phyloP scores from a whole-genome alignment of 257 asterid species.

The Ophiorrhiza pumila region DNA sequence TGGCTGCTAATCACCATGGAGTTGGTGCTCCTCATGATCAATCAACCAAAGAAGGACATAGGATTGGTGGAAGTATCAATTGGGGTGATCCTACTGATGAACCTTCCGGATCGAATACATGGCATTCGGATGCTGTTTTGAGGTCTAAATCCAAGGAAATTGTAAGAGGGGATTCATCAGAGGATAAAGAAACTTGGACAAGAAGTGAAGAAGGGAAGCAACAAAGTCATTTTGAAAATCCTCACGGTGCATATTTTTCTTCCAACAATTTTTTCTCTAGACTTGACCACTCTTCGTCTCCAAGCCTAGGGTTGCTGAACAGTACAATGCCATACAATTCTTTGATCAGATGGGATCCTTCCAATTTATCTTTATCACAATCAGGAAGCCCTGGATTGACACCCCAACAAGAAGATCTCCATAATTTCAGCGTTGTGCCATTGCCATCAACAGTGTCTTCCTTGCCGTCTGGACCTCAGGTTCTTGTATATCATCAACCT shows the following conservation, averaged over 20 bases:
- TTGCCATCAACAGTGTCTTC: constrained; percentile 27
- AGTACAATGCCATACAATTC: constrained; percentile 27
- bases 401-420: constrained; percentile 49
- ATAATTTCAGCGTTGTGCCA: constrained; percentile 39
- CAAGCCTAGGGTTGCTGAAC: constrained; percentile 25
- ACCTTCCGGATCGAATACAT: constrained; percentile 9
- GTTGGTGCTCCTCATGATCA: constrained; percentile 14
- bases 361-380: constrained; percentile 51
- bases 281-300: constrained; percentile 20
- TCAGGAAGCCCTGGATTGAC: constrained; percentile 33
- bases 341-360: constrained; percentile 64
- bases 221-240: constrained; percentile 21
- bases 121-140: constrained; percentile 18
- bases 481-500: constrained; percentile 57
- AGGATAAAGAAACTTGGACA: constrained; percentile 23
- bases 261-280: constrained; percentile 29
- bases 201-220: constrained; percentile 27
- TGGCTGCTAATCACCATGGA: constrained; percentile 17
- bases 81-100: constrained; percentile 25
- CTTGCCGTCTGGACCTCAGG: constrained; percentile 35
- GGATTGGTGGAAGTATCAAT: constrained; percentile 11
- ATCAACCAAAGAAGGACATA: constrained; percentile 31
- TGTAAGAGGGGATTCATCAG: constrained; percentile 11
- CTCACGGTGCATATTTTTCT: constrained; percentile 23
- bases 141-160: constrained; percentile 29